These are phyloP conservation scores for Trichophyton benhamiae DNA, from an alignment of 2,329 filamentous ascomycete genomes.

Conservation along the genomic window DNA sequence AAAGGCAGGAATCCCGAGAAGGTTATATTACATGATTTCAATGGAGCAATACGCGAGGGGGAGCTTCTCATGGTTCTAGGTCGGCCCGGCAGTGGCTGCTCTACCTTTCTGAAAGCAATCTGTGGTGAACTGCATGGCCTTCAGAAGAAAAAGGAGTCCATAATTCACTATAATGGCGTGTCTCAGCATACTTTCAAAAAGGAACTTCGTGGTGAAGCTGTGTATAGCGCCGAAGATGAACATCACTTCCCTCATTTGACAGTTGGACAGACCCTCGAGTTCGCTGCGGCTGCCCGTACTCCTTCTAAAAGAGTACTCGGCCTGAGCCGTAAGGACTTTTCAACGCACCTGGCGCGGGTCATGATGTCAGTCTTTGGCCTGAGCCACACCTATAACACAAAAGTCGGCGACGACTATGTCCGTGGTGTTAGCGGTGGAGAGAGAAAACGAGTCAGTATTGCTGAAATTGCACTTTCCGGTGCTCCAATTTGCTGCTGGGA, in stretches of 20 bases:
- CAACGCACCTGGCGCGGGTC: conserved; percentile 29
- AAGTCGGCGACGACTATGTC: conserved; percentile 45
- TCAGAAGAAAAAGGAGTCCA: conserved; percentile 53
- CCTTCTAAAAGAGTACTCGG: conserved; percentile 32
- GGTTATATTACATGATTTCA: conserved; percentile 43
- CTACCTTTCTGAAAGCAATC: conserved; percentile 72
- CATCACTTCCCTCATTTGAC: conserved; percentile 46
- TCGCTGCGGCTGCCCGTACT: conserved; percentile 43
- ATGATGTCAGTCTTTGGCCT: conserved; percentile 33
- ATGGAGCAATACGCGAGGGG: conserved; percentile 41
- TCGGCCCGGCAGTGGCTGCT: conserved; percentile 45
- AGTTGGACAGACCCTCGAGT: conserved; percentile 45
- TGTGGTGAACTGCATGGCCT: conserved; percentile 73
- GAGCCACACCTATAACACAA: conserved; percentile 35
- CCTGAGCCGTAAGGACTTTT: conserved; percentile 34
- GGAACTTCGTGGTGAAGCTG: conserved; percentile 32
- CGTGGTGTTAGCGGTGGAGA: conserved; percentile 52
- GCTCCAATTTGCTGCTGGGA: conserved; percentile 32
- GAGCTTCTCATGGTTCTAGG: conserved; percentile 34
- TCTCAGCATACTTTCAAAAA: conserved; percentile 62
- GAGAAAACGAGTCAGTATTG: conserved; percentile 45
- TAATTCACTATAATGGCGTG: conserved; percentile 64
- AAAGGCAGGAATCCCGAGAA: conserved; percentile 38
- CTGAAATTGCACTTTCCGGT: conserved; percentile 28
- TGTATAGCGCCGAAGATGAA: conserved; percentile 33